These are phyloP conservation scores for Colletotrichum paranaense DNA, from an alignment of 2,329 filamentous ascomycete genomes.

Conservation along the genomic window DNA sequence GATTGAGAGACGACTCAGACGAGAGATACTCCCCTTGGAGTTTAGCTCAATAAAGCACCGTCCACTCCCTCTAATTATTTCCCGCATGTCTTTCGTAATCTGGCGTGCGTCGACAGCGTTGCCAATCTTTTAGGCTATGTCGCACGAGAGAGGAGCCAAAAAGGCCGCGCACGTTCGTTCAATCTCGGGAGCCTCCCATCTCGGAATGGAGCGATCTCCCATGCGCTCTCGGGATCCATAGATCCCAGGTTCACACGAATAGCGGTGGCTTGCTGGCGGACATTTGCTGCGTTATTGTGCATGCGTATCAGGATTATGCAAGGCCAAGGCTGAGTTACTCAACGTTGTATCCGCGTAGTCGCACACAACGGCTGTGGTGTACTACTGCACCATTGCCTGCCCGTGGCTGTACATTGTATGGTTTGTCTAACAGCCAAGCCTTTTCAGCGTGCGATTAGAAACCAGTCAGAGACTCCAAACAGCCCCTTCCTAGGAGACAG, in stretches of 20 bases:
- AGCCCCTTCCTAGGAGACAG: not conserved
- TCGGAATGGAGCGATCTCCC: slow-evolving; percentile 32
- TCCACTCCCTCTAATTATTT: not conserved
- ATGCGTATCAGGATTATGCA: not conserved
- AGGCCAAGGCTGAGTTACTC: not conserved
- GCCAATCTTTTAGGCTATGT: slow-evolving; percentile 14
- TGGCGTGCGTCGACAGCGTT: not conserved
- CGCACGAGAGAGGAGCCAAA: slow-evolving; percentile 4
- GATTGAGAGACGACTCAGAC: not conserved
- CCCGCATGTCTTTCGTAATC: not conserved
- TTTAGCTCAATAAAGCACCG: not conserved
- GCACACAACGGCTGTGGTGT: not conserved
- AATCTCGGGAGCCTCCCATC: slow-evolving; percentile 30
- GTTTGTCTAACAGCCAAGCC: slow-evolving; percentile 16
- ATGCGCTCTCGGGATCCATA: not conserved
- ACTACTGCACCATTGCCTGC: not conserved
- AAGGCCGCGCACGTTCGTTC: slow-evolving; percentile 27
- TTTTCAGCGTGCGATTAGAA: slow-evolving; percentile 1
- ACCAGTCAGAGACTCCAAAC: slow-evolving; percentile 24
- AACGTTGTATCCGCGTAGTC: not conserved
- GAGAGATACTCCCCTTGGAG: not conserved
- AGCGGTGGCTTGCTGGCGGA: not conserved
- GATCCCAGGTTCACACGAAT: not conserved
- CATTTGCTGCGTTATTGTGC: not conserved
- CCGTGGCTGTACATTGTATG: not conserved